A percentile compares a stretch with the other conserved stretches of the same genome.
phyloP scores from a whole-genome alignment of 2,329 filamentous ascomycete species.

The Leptographium galeiforme region DNA sequence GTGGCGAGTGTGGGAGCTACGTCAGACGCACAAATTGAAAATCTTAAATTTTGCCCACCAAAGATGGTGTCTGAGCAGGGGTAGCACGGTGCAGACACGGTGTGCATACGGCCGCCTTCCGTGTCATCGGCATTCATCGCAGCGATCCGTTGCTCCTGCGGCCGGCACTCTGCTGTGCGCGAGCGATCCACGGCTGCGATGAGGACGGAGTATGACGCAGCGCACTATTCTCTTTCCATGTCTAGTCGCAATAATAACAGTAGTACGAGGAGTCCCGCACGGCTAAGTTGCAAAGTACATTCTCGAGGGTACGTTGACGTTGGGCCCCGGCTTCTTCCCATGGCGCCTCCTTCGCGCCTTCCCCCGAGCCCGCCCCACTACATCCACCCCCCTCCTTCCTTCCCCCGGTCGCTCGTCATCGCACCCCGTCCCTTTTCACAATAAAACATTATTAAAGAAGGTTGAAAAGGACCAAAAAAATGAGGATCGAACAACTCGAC shows the following conservation, averaged over 20 bases:
- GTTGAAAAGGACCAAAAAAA: not conserved
- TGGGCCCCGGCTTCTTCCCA: conserved; percentile 1
- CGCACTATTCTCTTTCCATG: too few relatives aligned
- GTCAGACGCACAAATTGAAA: not conserved
- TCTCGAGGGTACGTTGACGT: not conserved
- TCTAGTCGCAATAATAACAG: too few relatives aligned
- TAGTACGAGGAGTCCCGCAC: too few relatives aligned
- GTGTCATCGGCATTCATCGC: not conserved
- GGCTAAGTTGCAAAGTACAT: not conserved
- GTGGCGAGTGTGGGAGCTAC: not conserved
- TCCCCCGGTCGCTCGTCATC: conserved; percentile 8
- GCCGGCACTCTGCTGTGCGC: too few relatives aligned
- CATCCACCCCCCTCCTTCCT: not conserved
- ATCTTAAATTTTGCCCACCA: too few relatives aligned
- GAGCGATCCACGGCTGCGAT: too few relatives aligned
- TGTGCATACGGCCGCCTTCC: not conserved
- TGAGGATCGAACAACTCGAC: not conserved
- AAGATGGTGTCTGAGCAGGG: too few relatives aligned
- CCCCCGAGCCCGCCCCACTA: not conserved
- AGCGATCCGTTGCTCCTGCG: not conserved
- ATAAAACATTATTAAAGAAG: not conserved
- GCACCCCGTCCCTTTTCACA: conserved; percentile 3
- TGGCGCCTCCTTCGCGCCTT: conserved; percentile 1
- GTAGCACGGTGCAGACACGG: not conserved
- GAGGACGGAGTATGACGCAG: too few relatives aligned